A percentile compares a stretch with the other conserved stretches of the same genome.
These are phyloP conservation scores for Fusarium tricinctum DNA, from an alignment of 2,329 filamentous ascomycete genomes.

Conservation along the genomic window DNA sequence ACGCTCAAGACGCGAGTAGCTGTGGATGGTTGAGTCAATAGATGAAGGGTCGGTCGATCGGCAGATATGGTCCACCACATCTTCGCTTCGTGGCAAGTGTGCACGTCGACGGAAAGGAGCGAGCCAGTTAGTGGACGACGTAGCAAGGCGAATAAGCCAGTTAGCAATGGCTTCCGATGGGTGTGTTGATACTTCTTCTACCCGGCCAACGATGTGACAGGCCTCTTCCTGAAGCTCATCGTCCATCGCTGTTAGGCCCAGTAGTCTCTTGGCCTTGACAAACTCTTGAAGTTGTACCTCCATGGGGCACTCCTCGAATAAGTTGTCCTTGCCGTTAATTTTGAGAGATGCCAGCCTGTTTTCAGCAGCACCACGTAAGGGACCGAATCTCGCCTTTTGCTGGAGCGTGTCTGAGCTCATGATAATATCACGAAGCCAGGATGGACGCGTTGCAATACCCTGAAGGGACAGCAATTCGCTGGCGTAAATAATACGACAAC, in stretches of 20 bases:
- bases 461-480: conserved; percentile 63
- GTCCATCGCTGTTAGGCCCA: conserved; percentile 72
- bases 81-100: conserved; percentile 69
- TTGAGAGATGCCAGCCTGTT: conserved; percentile 63
- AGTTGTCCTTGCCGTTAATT: conserved; percentile 70
- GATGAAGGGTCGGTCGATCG: conserved; percentile 67
- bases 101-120: conserved; percentile 68
- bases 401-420: conserved; percentile 62
- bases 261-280: conserved; percentile 63
- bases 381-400: conserved; percentile 63
- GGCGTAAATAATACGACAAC: conserved; percentile 70
- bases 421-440: conserved; percentile 72
- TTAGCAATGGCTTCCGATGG: conserved; percentile 66
- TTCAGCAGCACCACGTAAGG: conserved; percentile 62
- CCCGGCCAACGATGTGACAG: conserved; percentile 69
- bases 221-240: conserved; percentile 72
- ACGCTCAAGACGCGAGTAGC: conserved; percentile 67
- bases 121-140: conserved; percentile 67
- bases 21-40: conserved; percentile 73
- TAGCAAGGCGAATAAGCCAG: conserved; percentile 69
- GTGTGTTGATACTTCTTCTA: conserved; percentile 65
- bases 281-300: conserved; percentile 69
- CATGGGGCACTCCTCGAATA: conserved; percentile 70
- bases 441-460: conserved; percentile 56
- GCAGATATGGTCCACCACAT: conserved; percentile 63